Base-by-base conservation (phyloP, 257 asterid genomes). In the Echites panduratus region DNA sequence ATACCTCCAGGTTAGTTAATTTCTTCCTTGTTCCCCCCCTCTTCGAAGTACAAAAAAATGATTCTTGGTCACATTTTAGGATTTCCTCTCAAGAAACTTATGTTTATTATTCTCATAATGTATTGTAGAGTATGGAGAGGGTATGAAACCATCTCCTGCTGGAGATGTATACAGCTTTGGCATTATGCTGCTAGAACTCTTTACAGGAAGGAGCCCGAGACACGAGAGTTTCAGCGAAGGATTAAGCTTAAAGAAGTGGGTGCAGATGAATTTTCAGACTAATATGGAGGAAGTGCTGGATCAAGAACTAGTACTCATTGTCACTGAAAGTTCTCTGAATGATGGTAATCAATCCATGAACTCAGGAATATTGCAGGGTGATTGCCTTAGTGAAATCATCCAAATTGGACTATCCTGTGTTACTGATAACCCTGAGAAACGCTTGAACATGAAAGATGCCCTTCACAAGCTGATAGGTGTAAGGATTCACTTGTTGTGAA, bases 401-500 rank as follows among this genome's bases (percentile, higher is more conserved):
- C 54, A 49, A 49, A 20, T 49, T 1, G 88, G 79, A 13, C 73
- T 87, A 8, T 78, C 88, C 2, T 87, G 89, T 32, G 75, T 74
- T 64, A 71, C 70, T 40, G 84, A 85, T 41, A 67, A 79, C 49
- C 82, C 84, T 0, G 77, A 59, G 24, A 74, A 32, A 7, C 89
- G 89, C 68, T 62, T 79, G 22, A 48, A 48, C 80, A 78, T 83
- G 9, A 63, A 50, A 49, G 80, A 85, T 7, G 88, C 85, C 32
- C 85, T 85, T 64, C 71, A 58, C 43, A 70, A 78, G 81, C 77
- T 87, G 62, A 76, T 70, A 72, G 61, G 41, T 13, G 81, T 70
- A 78, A 75, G 61, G 62, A 73, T 59, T 54, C 41, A 2, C 70
- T 83, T 40, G 40, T 66, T 40, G 44, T 66, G 29, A 74, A 41